Percentiles rank a stretch among this genome's conserved stretches.
These are phyloP conservation scores for Anthracocystis panici-leucophaei DNA, from an alignment of 1,284 basidiomycete genomes.

Conservation along the genomic window DNA sequence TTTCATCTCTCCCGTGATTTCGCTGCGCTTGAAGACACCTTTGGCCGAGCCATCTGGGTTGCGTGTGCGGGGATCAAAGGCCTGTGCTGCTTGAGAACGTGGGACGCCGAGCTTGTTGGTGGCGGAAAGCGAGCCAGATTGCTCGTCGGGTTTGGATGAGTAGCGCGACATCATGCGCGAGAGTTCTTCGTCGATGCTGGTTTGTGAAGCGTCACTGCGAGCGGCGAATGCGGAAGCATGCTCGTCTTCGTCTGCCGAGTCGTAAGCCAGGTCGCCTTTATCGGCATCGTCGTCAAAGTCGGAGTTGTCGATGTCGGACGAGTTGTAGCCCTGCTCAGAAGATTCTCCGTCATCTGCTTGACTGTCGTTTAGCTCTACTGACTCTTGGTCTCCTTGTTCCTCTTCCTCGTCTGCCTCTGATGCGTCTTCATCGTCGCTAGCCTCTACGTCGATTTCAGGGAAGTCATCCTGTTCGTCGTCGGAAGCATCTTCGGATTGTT, in stretches of 20 bases:
- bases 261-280: conserved; percentile 45
- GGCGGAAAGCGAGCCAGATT: conserved; percentile 43
- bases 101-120: conserved; percentile 67
- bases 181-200: conserved; percentile 57
- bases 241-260: conserved; percentile 59
- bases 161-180: conserved; percentile 65
- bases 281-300: conserved; percentile 33
- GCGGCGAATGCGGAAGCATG: conserved; percentile 47
- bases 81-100: conserved; percentile 68
- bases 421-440: conserved; percentile 60
- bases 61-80: conserved; percentile 77
- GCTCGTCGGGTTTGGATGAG: conserved; percentile 70
- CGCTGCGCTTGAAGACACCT: conserved; percentile 74
- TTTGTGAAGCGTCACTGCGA: conserved; percentile 46
- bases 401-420: conserved; percentile 48
- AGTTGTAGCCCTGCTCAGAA: conserved; percentile 45
- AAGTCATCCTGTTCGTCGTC: conserved; percentile 70
- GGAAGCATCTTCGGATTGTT: conserved; percentile 28
- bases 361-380: conserved; percentile 29
- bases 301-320: conserved; percentile 39
- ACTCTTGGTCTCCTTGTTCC: conserved; percentile 55
- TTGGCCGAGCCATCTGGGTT: conserved; percentile 69
- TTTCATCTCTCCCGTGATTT: conserved; percentile 88
- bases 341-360: conserved; percentile 33
- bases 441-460: conserved; percentile 72